Conservation (phyloP, 257 asterid genomes). For the Scutellaria baicalensis region DNA sequence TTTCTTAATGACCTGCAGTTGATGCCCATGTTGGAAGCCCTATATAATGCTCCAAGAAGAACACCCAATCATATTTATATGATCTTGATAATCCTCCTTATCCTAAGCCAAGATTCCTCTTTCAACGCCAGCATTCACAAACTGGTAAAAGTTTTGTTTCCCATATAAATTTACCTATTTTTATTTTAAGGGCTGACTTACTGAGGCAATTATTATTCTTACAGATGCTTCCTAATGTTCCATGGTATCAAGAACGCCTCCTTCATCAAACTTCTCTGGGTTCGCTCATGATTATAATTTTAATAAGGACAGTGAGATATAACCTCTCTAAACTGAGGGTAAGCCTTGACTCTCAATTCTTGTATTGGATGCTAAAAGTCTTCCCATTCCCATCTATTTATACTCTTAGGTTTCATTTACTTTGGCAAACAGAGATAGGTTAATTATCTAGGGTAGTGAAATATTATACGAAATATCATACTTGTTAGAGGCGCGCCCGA, state of each 20-base stretch:
- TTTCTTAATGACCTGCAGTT: conserved; percentile 43
- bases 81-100: conserved; percentile 81
- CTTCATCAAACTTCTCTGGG: conserved; percentile 49
- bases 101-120: conserved; percentile 93
- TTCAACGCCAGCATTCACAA: conserved; percentile 84
- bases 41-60: conserved; percentile 78
- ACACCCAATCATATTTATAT: conserved; percentile 80
- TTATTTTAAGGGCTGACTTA: conserved; percentile 12
- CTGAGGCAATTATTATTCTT: conserved; percentile 15
- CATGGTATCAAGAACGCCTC: conserved; percentile 49
- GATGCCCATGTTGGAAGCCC: conserved; percentile 89
- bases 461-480: too few species aligned
- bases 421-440: too few species aligned
- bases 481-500: too few species aligned
- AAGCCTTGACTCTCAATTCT: too few species aligned
- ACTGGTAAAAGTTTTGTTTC: conserved; percentile 38
- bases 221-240: conserved; percentile 74
- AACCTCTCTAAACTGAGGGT: conserved; percentile 75
- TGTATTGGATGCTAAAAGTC: too few species aligned
- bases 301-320: conserved; percentile 61
- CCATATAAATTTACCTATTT: background rate
- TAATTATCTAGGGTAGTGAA: too few species aligned
- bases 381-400: too few species aligned
- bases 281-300: conserved; percentile 78
- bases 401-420: too few species aligned